Conservation (phyloP, 208 protist genomes). For the Phytomonas sp. region DNA sequence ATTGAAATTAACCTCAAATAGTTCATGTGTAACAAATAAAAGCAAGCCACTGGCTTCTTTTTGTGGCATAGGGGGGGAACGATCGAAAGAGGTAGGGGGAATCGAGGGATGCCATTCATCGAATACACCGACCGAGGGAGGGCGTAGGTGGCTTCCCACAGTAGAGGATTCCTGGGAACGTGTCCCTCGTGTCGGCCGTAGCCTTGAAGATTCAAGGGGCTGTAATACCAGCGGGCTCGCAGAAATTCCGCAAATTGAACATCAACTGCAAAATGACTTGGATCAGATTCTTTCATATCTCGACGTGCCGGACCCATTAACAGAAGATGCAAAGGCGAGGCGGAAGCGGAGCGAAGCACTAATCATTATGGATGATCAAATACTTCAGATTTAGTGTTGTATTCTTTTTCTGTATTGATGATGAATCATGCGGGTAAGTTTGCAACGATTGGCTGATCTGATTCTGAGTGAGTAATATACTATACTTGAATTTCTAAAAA, state of each 20-base stretch:
- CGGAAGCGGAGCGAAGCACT: constrained; percentile 1
- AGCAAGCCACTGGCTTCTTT: too few species aligned
- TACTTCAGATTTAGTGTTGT: too few species aligned
- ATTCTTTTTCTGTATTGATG: background rate
- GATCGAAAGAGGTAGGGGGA: too few species aligned
- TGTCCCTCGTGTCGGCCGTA: too few species aligned
- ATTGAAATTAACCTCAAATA: too few species aligned
- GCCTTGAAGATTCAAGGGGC: too few species aligned
- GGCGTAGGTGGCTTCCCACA: too few species aligned
- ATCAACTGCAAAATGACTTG: constrained; percentile 32
- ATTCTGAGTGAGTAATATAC: background rate
- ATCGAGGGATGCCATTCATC: too few species aligned
- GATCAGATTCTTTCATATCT: constrained; percentile 37
- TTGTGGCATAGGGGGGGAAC: too few species aligned
- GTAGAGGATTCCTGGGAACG: too few species aligned
- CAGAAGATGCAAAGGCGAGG: constrained; percentile 24
- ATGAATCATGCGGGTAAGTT: background rate
- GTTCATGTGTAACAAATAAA: too few species aligned
- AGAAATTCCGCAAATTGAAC: constrained; percentile 22
- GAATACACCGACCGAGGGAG: too few species aligned
- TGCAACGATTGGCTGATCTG: background rate
- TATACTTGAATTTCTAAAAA: background rate
- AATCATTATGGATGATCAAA: constrained; percentile 1
- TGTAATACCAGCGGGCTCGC: background rate
- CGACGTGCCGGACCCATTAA: constrained; percentile 32